Evolutionary conservation across 805 yeast genomes (phyloP).

Genomic region (Torulaspora gathmanii): DNA sequence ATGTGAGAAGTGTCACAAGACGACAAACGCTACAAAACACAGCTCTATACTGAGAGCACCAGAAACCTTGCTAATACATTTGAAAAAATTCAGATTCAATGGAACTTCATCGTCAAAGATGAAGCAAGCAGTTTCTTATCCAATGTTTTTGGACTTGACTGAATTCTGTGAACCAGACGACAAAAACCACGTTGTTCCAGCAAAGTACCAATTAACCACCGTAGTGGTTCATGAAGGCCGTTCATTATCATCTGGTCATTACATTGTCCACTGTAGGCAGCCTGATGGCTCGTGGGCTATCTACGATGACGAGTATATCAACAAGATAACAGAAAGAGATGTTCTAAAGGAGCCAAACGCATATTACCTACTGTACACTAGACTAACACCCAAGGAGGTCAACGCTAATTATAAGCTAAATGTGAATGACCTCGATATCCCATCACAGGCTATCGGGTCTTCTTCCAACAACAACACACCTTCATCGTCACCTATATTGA

Average conservation of each 20-base stretch:
- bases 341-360: constrained; percentile 85
- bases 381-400: constrained; percentile 56
- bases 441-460: constrained; percentile 12
- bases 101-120: constrained; percentile 77
- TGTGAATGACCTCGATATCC: constrained; percentile 17
- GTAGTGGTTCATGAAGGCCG: constrained; percentile 95
- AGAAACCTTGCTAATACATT: constrained; percentile 78
- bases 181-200: constrained; percentile 36
- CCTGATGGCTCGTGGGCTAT: constrained; percentile 92
- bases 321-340: constrained; percentile 61
- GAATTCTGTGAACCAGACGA: constrained; percentile 45
- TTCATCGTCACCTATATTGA: constrained; percentile 14
- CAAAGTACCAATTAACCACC: constrained; percentile 65
- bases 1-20: constrained; percentile 79
- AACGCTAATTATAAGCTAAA: constrained; percentile 12
- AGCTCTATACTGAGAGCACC: constrained; percentile 77
- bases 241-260: constrained; percentile 88
- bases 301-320: constrained; percentile 89
- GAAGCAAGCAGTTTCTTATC: constrained; percentile 79
- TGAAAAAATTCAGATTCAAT: constrained; percentile 86
- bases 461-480: constrained; percentile 11
- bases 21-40: constrained; percentile 72
- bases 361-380: constrained; percentile 79
- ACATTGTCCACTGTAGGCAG: constrained; percentile 83
- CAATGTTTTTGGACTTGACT: constrained; percentile 68